phyloP scores from a whole-genome alignment of 2,329 filamentous ascomycete genomes.

The Juglanconis oblonga region DNA sequence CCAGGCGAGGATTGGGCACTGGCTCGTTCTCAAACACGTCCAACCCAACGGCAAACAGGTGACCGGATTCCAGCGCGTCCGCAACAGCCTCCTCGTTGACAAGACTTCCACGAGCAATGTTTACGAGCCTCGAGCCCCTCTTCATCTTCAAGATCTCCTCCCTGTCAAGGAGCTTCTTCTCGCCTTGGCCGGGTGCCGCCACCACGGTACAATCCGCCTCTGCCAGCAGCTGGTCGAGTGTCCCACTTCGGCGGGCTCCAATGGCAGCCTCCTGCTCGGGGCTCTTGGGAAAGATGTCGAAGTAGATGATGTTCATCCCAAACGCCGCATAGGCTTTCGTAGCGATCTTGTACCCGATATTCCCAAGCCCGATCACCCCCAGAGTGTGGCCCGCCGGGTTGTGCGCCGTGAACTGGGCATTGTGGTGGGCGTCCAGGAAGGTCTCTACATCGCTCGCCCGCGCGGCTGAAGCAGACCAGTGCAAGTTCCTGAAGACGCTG shows the following conservation, averaged over 20 bases:
- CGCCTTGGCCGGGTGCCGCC: constrained; percentile 45
- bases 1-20: constrained; percentile 35
- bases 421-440: constrained; percentile 53
- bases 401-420: constrained; percentile 49
- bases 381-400: constrained; percentile 54
- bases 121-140: constrained; percentile 48
- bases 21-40: constrained; percentile 55
- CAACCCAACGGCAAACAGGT: constrained; percentile 42
- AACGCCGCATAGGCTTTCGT: constrained; percentile 52
- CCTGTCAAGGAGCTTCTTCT: constrained; percentile 37
- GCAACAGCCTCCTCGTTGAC: constrained; percentile 49
- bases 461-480: constrained; percentile 52
- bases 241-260: constrained; percentile 37
- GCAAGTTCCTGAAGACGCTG: constrained; percentile 54
- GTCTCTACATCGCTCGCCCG: constrained; percentile 36
- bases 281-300: constrained; percentile 42
- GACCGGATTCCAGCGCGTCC: constrained; percentile 43
- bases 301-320: constrained; percentile 56
- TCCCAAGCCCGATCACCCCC: constrained; percentile 59
- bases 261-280: constrained; percentile 39
- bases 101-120: constrained; percentile 53
- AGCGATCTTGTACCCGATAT: constrained; percentile 52
- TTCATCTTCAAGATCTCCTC: constrained; percentile 47
- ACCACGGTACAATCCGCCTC: constrained; percentile 48
- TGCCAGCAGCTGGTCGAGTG: constrained; percentile 44